phyloP scores from a whole-genome alignment of 2,329 filamentous ascomycete genomes.

The Botryotinia narcissicola region DNA sequence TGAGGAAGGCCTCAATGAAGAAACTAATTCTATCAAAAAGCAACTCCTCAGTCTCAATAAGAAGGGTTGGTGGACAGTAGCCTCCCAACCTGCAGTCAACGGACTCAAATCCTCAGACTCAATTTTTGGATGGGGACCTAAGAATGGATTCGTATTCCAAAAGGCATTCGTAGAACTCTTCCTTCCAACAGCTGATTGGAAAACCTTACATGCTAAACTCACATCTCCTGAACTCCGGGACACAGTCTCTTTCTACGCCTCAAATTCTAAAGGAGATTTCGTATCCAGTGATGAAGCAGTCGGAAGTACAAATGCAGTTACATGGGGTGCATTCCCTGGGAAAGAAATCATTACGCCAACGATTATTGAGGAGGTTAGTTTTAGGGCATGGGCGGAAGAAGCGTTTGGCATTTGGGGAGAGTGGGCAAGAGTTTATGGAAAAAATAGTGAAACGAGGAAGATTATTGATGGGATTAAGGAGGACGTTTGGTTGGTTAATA shows the following conservation, averaged over 20 bases:
- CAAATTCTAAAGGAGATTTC: conserved; percentile 75
- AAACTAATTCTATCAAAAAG: conserved; percentile 77
- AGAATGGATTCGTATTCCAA: conserved; percentile 92
- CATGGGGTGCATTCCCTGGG: conserved; percentile 91
- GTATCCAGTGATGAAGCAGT: conserved; percentile 57
- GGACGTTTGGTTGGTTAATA: conserved; percentile 85
- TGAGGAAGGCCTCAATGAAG: conserved; percentile 80
- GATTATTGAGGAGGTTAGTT: conserved; percentile 93
- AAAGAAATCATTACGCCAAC: conserved; percentile 97
- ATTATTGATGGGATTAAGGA: conserved; percentile 65
- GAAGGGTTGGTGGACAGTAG: conserved; percentile 93
- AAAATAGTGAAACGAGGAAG: conserved; percentile 64
- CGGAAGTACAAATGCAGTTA: conserved; percentile 82
- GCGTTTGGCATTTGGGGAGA: conserved; percentile 94
- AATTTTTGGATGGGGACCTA: conserved; percentile 91
- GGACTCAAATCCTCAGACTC: conserved; percentile 72
- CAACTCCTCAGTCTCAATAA: conserved; percentile 74
- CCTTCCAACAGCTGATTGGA: conserved; percentile 72
- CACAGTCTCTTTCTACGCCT: conserved; percentile 82
- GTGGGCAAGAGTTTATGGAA: conserved; percentile 82
- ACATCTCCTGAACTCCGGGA: conserved; percentile 55
- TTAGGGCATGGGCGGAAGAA: conserved; percentile 91
- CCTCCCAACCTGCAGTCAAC: conserved; percentile 91
- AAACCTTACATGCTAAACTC: conserved; percentile 61
- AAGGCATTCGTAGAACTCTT: conserved; percentile 99